Base-by-base conservation (phyloP, 176 grass and related monocot genomes). In the Hordeum marinum region DNA sequence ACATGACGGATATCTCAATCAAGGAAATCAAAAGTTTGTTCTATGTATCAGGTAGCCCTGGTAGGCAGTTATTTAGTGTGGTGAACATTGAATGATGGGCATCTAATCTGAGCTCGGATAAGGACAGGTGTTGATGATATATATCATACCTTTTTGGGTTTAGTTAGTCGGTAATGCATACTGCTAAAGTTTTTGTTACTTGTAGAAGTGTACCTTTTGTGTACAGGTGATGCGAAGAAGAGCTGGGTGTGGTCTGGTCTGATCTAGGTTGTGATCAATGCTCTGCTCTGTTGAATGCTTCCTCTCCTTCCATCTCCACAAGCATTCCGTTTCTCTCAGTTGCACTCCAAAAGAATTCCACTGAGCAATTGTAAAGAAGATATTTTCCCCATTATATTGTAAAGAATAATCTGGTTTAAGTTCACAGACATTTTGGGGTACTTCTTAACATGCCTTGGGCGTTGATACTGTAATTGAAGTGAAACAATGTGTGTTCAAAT, bases 331-430 rank as follows among this genome's bases (percentile, higher is more conserved):
- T n/a, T n/a, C n/a, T n/a, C n/a, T n/a, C n/a, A n/a, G n/a, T n/a
- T n/a, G n/a, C n/a, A n/a, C 82, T 90, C 87, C 92, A 94, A 32
- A 77, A 90, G 74, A 92, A 92, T 79, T 90, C 87, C 31, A 90
- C 90, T 0, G 85, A 68, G 24, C 87, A 88, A 61, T 88, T 89
- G 32, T 15, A 34, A 34, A 3, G 2, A 4, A 4, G 2, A 34
- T 35, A 23, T 72, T 15, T 20, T 8, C 9, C 12, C 39, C 40
- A 15, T 26, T 13, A 8, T 15, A 72, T 45, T 14, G 39, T 72
- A 71, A 23, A 41, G 39, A 9, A 40, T 50, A 50, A 11, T 40
- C 11, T 11, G 1, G 34, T 70, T 20, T 70, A 70, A 23, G 20
- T 0, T 70, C 10, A 23, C 20, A 12, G 18, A 39, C 11, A 11